phyloP scores from a whole-genome alignment of 306 rosid genomes.

The Quercus agrifolia region DNA sequence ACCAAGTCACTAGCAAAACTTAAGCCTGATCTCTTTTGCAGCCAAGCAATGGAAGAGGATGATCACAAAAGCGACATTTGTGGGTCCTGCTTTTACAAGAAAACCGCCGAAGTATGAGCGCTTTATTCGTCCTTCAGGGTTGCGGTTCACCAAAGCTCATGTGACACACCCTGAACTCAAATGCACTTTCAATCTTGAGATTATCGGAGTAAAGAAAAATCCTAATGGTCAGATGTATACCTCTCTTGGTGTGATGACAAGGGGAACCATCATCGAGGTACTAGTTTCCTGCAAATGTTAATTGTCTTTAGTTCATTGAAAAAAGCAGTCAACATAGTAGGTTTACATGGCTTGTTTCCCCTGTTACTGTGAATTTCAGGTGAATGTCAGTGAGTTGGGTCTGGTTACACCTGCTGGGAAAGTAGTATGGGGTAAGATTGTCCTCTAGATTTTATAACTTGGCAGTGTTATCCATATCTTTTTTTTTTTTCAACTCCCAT shows the following conservation, averaged over 20 bases:
- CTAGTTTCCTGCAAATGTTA: neutral
- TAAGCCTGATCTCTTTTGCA: conserved; percentile 25
- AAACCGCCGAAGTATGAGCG: conserved; percentile 94
- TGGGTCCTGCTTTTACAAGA: conserved; percentile 86
- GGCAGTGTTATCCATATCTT: neutral
- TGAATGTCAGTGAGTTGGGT: conserved; percentile 92
- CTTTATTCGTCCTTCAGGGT: conserved; percentile 77
- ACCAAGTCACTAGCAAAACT: neutral
- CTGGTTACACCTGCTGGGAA: conserved; percentile 90
- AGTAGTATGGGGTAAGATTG: conserved; percentile 89
- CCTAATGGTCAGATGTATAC: conserved; percentile 91
- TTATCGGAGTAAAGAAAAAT: conserved; percentile 88
- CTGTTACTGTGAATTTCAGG: conserved; percentile 41
- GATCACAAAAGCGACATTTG: conserved; percentile 93
- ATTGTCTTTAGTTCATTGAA: neutral
- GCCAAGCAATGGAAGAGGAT: conserved; percentile 98
- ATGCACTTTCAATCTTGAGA: conserved; percentile 86
- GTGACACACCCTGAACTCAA: conserved; percentile 93
- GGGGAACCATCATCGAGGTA: conserved; percentile 93
- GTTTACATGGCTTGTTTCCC: neutral
- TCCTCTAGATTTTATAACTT: neutral
- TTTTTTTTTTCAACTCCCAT: neutral
- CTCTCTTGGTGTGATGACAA: conserved; percentile 85
- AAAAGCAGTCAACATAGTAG: neutral
- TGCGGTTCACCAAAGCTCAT: conserved; percentile 87